Base-by-base conservation (phyloP, 768 basidiomycete genomes). In the Auriculariales sp. region DNA sequence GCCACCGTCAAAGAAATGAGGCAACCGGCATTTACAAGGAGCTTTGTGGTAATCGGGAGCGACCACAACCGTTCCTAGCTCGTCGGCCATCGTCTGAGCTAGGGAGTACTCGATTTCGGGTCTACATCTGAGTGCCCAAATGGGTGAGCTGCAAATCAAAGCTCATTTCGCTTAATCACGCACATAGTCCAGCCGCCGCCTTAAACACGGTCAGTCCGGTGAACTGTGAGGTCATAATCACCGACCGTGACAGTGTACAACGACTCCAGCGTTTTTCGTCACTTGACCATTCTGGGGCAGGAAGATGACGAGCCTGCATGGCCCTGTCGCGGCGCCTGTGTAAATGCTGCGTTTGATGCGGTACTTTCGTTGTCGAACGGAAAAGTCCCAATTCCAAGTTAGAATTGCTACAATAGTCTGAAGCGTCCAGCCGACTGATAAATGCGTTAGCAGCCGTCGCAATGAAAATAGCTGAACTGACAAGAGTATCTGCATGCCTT, bases 31-130 rank as follows among this genome's bases (percentile, higher is more conserved):
- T 46, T 10, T 49, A 54, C 50, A 25, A 14, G 49, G 55, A 12
- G 53, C 50, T 31, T 56, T 56, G 22, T 47, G 45, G 42, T 56
- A 56, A 29, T 56, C 55, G 7, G 55, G 55, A n/a, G 55, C 48
- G 19, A 56, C 46, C 2, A 56, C 53, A 1, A 56, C 32, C 3
- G 29, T 32, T 19, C 46, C 49, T 3, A 53, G 34, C 9, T 47
- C 47, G 19, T 56, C 47, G 9, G 54, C 50, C 4, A 56, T 32
- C 30, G 48, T 51, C 30, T 47, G 46, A 33, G 55, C 49, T n/a
- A 56, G 24, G 4, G 46, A 30, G 10, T 45, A 51, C 39, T 56
- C 55, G 3, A 46, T 52, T 36, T 56, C 54, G 3, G 55, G 55
- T 14, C 54, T 49, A 46, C 55, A 32, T 29, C 53, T 54, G 24